Base-by-base conservation (phyloP, 176 grass and related monocot species). In the Rhynchospora tenuis region DNA sequence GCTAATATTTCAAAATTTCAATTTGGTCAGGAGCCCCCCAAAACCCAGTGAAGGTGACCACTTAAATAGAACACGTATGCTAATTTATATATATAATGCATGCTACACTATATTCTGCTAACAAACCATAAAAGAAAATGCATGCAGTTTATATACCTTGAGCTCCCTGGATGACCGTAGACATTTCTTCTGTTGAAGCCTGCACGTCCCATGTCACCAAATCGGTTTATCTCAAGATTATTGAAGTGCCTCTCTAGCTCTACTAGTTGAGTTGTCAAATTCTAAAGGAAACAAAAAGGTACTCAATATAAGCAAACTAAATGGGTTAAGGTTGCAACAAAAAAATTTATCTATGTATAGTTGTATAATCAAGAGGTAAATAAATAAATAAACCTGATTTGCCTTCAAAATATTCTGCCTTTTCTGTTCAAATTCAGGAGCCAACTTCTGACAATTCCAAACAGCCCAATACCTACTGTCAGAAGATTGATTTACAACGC, bases 211-310 rank as follows among this genome's bases (percentile, higher is more conserved):
- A 84, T 83, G 90, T 94, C 92, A 87, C 90, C 83, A 70, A 87
- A 93, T 90, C 81, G 87, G 87, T 93, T 98, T 85, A 98, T 94
- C 86, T 98, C 95, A 63, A 98, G 85, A 90, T 87, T 87, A 90
- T 98, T 98, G 86, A 98, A 98, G 70, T 98, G 87, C 70, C 89
- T 94, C 86, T 94, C 92, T 76, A 98, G 84, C 83, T 98, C 89
- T n/a, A 93, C 83, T 68, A 98, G 91, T 71, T 93, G 90, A 87
- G 89, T 94, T 80, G 89, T 93, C 87, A 98, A 93, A 89, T 90
- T 87, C 92, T 98, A 85, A 56, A 87, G 75, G n/a, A 22, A 20
- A 75, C 47, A 79, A 81, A 81, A 86, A 43, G 51, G 10, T 15
- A 44, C 22, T 75, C 7, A 10, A 78, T 48, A 42, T 83, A 52